Evolutionary conservation across 805 yeast genomes (phyloP).

Genomic region (Schizosaccharomyces osmophilus): DNA sequence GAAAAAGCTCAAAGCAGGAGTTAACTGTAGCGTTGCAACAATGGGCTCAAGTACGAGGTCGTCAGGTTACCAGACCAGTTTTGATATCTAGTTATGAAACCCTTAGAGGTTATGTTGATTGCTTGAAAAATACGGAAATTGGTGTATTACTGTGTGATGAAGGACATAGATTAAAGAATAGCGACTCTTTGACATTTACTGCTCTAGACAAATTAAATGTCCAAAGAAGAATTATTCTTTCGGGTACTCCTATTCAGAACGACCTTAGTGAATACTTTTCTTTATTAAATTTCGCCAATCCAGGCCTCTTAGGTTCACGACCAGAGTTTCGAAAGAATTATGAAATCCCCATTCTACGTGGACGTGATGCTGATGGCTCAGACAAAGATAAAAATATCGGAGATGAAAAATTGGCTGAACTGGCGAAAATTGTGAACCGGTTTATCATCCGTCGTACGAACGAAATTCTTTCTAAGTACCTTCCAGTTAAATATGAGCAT

Average conservation of each 20-base stretch:
- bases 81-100: slow-evolving; percentile 88
- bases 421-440: slow-evolving; percentile 55
- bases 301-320: slow-evolving; percentile 71
- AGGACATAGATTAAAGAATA: slow-evolving; percentile 65
- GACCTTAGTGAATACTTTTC: slow-evolving; percentile 88
- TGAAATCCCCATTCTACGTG: slow-evolving; percentile 54
- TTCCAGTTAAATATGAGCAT: slow-evolving; percentile 90
- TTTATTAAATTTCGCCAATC: slow-evolving; percentile 73
- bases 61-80: slow-evolving; percentile 79
- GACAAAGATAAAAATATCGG: slow-evolving; percentile 54
- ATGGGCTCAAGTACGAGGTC: slow-evolving; percentile 76
- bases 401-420: slow-evolving; percentile 38
- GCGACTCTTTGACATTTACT: slow-evolving; percentile 75
- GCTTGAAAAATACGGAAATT: slow-evolving; percentile 48
- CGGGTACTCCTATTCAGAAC: slow-evolving; percentile 90
- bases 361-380: slow-evolving; percentile 74
- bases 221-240: slow-evolving; percentile 66
- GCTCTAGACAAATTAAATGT: slow-evolving; percentile 67
- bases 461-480: slow-evolving; percentile 75
- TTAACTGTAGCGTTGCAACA: slow-evolving; percentile 41
- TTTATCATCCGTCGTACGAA: slow-evolving; percentile 88
- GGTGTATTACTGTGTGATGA: slow-evolving; percentile 74
- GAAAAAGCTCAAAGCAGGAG: slow-evolving; percentile 34
- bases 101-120: slow-evolving; percentile 57
- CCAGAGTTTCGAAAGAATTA: slow-evolving; percentile 62